Percentiles rank a stretch among this genome's conserved stretches.
Evolutionary conservation across 306 rosid species (phyloP).

Genomic region (Aeschynomene evenia): DNA sequence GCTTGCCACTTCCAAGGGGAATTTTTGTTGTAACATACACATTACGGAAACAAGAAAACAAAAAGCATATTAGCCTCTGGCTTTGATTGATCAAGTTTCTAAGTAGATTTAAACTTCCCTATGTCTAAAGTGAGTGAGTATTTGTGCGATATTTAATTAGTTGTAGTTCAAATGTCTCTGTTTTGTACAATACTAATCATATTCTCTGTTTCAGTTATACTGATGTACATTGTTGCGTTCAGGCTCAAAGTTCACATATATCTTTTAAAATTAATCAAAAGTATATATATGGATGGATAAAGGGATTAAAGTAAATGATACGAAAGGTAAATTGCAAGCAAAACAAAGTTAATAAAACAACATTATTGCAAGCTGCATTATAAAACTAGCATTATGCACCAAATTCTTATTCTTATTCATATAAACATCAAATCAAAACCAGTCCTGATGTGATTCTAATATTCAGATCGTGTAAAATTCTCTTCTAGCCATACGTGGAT

Average conservation of each 20-base stretch:
- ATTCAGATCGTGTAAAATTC: too few relatives aligned
- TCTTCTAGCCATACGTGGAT: not conserved
- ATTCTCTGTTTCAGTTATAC: not conserved
- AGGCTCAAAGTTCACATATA: too few relatives aligned
- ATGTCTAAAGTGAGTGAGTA: not conserved
- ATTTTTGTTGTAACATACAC: slow-evolving; percentile 54
- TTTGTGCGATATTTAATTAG: not conserved
- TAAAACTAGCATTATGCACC: too few relatives aligned
- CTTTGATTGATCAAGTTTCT: slow-evolving; percentile 18
- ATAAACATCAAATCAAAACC: too few relatives aligned
- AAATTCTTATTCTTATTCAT: too few relatives aligned
- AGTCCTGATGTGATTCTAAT: too few relatives aligned
- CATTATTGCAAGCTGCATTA: too few relatives aligned
- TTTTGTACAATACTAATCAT: slow-evolving; percentile 4
- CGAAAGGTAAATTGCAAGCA: too few relatives aligned
- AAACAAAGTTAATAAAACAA: too few relatives aligned
- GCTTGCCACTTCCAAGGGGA: slow-evolving; percentile 26
- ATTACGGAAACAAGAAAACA: slow-evolving; percentile 26
- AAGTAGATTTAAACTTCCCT: not conserved
- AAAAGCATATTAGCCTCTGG: not conserved
- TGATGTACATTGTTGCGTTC: not conserved
- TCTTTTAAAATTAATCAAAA: too few relatives aligned
- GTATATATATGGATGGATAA: too few relatives aligned
- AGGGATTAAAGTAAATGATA: too few relatives aligned
- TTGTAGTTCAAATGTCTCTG: not conserved